Percentiles rank a stretch among this genome's conserved stretches.
Conservation (phyloP, 2,329 filamentous ascomycete species). For the Paramyrothecium roridum region DNA sequence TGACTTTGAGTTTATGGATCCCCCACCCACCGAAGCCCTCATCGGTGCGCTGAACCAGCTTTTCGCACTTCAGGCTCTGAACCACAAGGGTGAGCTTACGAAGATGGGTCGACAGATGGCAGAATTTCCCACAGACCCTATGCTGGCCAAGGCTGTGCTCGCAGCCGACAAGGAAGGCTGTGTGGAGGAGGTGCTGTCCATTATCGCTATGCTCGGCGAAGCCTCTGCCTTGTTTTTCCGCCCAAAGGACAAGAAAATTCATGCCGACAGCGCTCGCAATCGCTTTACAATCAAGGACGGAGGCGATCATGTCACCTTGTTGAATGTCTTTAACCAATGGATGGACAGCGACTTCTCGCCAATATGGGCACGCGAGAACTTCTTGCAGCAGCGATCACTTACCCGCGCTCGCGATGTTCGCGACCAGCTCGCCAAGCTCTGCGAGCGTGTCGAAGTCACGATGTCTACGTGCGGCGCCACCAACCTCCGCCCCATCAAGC, state of each 20-base stretch:
- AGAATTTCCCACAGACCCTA: constrained; percentile 89
- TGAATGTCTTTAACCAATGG: constrained; percentile 96
- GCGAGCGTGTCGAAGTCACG: constrained; percentile 85
- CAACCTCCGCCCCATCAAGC: constrained; percentile 75
- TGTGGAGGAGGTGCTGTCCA: constrained; percentile 86
- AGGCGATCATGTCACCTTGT: constrained; percentile 81
- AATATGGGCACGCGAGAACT: constrained; percentile 90
- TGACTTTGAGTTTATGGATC: constrained; percentile 95
- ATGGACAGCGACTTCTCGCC: constrained; percentile 85
- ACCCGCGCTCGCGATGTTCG: constrained; percentile 86
- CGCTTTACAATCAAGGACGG: constrained; percentile 89
- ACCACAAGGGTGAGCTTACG: constrained; percentile 84
- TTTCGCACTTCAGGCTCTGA: constrained; percentile 85
- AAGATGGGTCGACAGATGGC: constrained; percentile 92
- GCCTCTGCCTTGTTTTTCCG: constrained; percentile 87
- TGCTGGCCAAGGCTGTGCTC: constrained; percentile 85
- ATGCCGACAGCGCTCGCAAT: constrained; percentile 85
- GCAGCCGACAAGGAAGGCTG: constrained; percentile 89
- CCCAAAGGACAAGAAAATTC: constrained; percentile 95
- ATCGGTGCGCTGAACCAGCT: constrained; percentile 87
- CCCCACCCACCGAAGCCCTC: constrained; percentile 83
- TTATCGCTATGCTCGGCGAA: constrained; percentile 93
- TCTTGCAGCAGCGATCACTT: constrained; percentile 85
- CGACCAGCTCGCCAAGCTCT: constrained; percentile 87
- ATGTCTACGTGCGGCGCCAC: constrained; percentile 65